Evolutionary conservation across 2,329 filamentous ascomycete genomes (phyloP).

Genomic region (Knufia petricola): DNA sequence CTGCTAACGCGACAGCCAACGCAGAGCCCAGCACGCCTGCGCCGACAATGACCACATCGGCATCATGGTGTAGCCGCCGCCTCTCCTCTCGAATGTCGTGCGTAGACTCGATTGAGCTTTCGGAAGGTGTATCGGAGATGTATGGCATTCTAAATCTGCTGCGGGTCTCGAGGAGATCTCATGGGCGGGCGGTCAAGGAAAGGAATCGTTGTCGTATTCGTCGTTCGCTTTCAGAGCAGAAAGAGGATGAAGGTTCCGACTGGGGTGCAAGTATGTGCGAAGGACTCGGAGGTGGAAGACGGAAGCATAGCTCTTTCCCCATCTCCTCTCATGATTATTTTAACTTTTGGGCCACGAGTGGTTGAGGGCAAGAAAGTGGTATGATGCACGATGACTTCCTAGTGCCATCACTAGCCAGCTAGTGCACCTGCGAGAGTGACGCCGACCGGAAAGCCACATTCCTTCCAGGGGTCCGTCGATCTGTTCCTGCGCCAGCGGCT

Average conservation of each 20-base stretch:
- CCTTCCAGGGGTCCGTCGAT: neutral
- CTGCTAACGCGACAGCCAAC: conserved; percentile 70
- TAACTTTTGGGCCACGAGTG: neutral
- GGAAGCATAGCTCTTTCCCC: neutral
- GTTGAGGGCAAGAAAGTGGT: neutral
- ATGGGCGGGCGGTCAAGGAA: neutral
- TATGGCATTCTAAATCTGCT: conserved; percentile 18
- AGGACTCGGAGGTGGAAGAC: neutral
- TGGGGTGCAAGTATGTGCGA: too few relatives aligned
- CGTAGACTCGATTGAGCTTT: conserved; percentile 18
- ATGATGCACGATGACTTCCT: conserved; percentile 3
- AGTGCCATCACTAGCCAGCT: neutral
- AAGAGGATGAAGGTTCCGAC: too few relatives aligned
- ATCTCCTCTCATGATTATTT: neutral
- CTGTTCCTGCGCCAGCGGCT: neutral
- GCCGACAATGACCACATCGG: conserved; percentile 83
- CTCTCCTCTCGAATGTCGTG: conserved; percentile 32
- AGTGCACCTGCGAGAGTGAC: conserved; percentile 1
- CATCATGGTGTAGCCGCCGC: conserved; percentile 48
- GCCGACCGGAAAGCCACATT: conserved; percentile 3
- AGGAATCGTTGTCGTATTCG: too few relatives aligned
- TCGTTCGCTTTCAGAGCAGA: too few relatives aligned
- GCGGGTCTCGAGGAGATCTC: neutral
- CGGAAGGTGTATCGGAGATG: conserved; percentile 23
- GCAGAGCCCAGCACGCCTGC: conserved; percentile 86